Percentiles rank a stretch among this genome's conserved stretches.
Conservation (phyloP, 1,139 yeast species). For the Pichia sp. region DNA sequence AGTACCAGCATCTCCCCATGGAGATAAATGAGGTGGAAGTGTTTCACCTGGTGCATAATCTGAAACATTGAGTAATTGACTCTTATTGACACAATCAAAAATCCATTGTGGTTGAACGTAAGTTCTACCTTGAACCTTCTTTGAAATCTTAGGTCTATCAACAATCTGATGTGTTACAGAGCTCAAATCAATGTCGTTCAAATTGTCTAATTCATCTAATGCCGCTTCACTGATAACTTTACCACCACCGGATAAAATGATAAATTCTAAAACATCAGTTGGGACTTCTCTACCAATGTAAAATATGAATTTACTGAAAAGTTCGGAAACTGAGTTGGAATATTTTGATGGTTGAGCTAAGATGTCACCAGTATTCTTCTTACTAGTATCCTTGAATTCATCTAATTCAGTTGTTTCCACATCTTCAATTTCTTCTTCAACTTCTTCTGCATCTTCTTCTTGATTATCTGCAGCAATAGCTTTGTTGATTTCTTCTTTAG, state of each 20-base stretch:
- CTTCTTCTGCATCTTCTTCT: conserved; percentile 28
- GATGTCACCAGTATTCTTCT: conserved; percentile 59
- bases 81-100: conserved; percentile 83
- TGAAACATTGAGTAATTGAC: conserved; percentile 64
- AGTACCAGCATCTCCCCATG: conserved; percentile 96
- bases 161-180: conserved; percentile 86
- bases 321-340: conserved; percentile 46
- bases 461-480: conserved; percentile 42
- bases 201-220: conserved; percentile 51
- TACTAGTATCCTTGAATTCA: conserved; percentile 48
- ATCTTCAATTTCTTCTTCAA: conserved; percentile 31
- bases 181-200: conserved; percentile 49
- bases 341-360: conserved; percentile 72
- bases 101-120: conserved; percentile 98
- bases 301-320: conserved; percentile 72
- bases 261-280: conserved; percentile 80
- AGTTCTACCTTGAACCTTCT: conserved; percentile 84
- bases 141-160: conserved; percentile 77
- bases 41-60: conserved; percentile 90
- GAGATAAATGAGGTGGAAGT: conserved; percentile 93
- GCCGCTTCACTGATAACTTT: conserved; percentile 79
- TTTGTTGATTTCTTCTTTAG: conserved; percentile 37
- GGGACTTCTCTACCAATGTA: conserved; percentile 95
- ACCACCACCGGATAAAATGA: conserved; percentile 85
- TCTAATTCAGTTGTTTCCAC: conserved; percentile 52